Evolutionary conservation across 2,329 filamentous ascomycete species (phyloP).

Genomic region (Trichoderma koningii): DNA sequence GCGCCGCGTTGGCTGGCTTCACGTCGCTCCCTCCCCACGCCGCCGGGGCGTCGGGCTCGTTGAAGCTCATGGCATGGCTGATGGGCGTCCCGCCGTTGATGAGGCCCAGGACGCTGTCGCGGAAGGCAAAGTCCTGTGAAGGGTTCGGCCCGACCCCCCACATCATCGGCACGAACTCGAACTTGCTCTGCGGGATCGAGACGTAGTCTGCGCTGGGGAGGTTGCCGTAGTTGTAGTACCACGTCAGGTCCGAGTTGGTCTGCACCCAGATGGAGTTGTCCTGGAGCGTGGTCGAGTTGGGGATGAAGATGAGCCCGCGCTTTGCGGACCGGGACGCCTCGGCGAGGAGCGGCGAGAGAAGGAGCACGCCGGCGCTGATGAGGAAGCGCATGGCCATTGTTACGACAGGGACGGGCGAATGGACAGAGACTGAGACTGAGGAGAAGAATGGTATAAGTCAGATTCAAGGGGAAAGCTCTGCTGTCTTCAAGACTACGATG

Average conservation of each 20-base stretch:
- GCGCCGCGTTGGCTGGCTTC: slow-evolving; percentile 60
- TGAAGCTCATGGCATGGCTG: slow-evolving; percentile 70
- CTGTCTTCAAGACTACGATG: background rate
- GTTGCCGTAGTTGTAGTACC: slow-evolving; percentile 81
- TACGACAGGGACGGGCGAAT: background rate
- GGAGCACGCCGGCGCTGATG: slow-evolving; percentile 22
- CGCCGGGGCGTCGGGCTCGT: slow-evolving; percentile 69
- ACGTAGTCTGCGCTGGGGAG: slow-evolving; percentile 57
- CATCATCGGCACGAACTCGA: slow-evolving; percentile 81
- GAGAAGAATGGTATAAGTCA: background rate
- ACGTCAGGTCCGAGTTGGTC: slow-evolving; percentile 62
- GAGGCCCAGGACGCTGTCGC: slow-evolving; percentile 57
- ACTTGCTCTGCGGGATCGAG: slow-evolving; percentile 51
- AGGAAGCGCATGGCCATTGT: slow-evolving; percentile 4
- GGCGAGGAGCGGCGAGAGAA: slow-evolving; percentile 29
- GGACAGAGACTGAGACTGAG: background rate
- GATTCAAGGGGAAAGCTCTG: background rate
- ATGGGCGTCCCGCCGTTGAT: slow-evolving; percentile 58
- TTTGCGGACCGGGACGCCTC: slow-evolving; percentile 49
- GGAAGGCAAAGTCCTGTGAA: slow-evolving; percentile 59
- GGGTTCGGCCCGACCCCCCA: slow-evolving; percentile 61
- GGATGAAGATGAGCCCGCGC: slow-evolving; percentile 73
- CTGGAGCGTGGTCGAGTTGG: slow-evolving; percentile 53
- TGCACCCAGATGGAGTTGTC: slow-evolving; percentile 69
- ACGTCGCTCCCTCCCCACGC: slow-evolving; percentile 64